These are phyloP conservation scores for Cynara cardunculus DNA, from an alignment of 129 eudicot genomes.

Conservation along the genomic window DNA sequence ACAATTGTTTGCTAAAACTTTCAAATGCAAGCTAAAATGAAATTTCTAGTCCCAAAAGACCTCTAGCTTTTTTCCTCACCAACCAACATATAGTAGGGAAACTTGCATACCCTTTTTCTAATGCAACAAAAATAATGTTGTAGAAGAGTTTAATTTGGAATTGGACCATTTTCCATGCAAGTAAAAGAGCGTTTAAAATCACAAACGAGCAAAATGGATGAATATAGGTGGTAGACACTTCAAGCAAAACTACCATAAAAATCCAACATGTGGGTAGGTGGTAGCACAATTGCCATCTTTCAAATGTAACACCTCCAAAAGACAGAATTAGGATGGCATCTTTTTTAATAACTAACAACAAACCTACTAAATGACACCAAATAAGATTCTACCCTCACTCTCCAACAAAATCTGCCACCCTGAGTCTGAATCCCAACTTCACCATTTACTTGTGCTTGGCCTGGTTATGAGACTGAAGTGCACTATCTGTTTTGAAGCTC, in stretches of 20 bases:
- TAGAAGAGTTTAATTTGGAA: neutral
- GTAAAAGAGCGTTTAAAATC: neutral
- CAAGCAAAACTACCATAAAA: constrained; percentile 7
- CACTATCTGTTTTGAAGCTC: constrained; percentile 64
- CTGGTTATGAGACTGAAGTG: constrained; percentile 64
- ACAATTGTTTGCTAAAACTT: too few species aligned
- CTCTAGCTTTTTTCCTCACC: neutral
- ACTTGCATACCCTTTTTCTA: too few species aligned
- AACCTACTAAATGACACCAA: constrained; percentile 4
- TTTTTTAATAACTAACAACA: neutral
- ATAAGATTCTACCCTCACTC: constrained; percentile 9
- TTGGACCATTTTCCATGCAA: neutral
- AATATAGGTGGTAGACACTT: neutral
- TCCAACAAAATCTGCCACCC: constrained; percentile 23
- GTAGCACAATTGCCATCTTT: constrained; percentile 14
- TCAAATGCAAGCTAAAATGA: too few species aligned
- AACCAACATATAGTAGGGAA: neutral
- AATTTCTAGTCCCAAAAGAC: neutral
- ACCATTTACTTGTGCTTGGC: constrained; percentile 68
- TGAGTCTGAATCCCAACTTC: neutral
- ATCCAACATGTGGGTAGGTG: constrained; percentile 5
- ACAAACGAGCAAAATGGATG: neutral
- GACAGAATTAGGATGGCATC: constrained; percentile 4
- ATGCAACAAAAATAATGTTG: neutral
- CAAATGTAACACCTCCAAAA: neutral